Evolutionary conservation across 1,284 basidiomycete species (phyloP).

Genomic region (Tetrapyrgos nigripes): DNA sequence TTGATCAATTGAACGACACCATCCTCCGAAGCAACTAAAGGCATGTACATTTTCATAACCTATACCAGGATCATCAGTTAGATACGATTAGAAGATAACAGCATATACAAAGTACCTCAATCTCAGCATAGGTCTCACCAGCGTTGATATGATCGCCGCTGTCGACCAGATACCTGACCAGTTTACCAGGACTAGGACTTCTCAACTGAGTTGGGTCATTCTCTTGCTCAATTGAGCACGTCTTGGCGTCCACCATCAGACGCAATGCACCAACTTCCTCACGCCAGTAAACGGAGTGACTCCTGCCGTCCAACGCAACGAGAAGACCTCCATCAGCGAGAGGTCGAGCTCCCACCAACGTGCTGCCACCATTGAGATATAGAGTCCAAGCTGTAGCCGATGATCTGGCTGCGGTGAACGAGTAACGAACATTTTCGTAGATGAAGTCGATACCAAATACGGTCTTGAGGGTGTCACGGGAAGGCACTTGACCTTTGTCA

Average conservation of each 20-base stretch:
- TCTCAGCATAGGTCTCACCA: constrained; percentile 97
- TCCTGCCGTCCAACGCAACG: constrained; percentile 90
- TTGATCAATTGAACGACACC: constrained; percentile 98
- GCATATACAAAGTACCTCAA: constrained; percentile 69
- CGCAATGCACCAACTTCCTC: constrained; percentile 97
- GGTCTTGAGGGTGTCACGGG: constrained; percentile 94
- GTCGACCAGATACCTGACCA: constrained; percentile 94
- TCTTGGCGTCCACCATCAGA: constrained; percentile 96
- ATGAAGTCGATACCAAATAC: constrained; percentile 98
- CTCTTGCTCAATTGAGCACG: constrained; percentile 98
- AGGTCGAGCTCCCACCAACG: constrained; percentile 88
- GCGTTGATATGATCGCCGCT: constrained; percentile 97
- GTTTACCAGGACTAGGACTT: constrained; percentile 96
- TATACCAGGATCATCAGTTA: constrained; percentile 36
- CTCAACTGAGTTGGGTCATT: constrained; percentile 98
- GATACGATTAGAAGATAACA: neutral
- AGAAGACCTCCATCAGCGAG: constrained; percentile 96
- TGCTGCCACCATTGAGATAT: constrained; percentile 94
- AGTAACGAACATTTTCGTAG: constrained; percentile 96
- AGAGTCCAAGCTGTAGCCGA: constrained; percentile 91
- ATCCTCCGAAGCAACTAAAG: constrained; percentile 94
- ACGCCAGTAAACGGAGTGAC: constrained; percentile 98
- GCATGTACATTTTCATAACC: constrained; percentile 99
- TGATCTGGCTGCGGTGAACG: constrained; percentile 94
- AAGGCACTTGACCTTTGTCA: constrained; percentile 98